These are phyloP conservation scores for Diaporthe velutina DNA, from an alignment of 2,329 filamentous ascomycete species.

Conservation along the genomic window DNA sequence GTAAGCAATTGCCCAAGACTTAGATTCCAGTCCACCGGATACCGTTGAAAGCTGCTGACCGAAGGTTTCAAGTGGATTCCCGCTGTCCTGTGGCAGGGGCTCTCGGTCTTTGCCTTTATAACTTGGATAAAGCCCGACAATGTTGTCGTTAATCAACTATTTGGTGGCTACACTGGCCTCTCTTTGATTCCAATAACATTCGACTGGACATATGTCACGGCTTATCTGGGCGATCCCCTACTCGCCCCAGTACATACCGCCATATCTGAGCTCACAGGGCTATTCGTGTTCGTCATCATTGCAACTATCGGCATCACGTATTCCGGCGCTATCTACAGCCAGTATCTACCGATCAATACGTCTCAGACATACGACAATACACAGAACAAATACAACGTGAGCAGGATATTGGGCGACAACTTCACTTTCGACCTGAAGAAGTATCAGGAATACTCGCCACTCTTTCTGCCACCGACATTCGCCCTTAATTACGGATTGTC, in stretches of 20 bases:
- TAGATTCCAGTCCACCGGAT: conserved; percentile 41
- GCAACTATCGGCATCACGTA: conserved; percentile 63
- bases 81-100: conserved; percentile 45
- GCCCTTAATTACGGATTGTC: conserved; percentile 63
- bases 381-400: conserved; percentile 63
- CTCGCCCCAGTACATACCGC: conserved; percentile 53
- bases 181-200: conserved; percentile 59
- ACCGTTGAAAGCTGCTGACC: not conserved
- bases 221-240: conserved; percentile 51
- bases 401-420: conserved; percentile 61
- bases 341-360: conserved; percentile 68
- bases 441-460: conserved; percentile 67
- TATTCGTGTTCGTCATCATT: conserved; percentile 55
- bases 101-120: conserved; percentile 61
- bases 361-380: conserved; percentile 70
- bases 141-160: conserved; percentile 60
- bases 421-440: conserved; percentile 64
- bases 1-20: conserved; percentile 57
- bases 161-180: conserved; percentile 60
- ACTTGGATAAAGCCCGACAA: conserved; percentile 63
- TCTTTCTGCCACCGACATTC: conserved; percentile 64
- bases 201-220: conserved; percentile 52
- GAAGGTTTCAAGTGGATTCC: conserved; percentile 28
- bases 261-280: conserved; percentile 57
- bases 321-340: conserved; percentile 59